These are phyloP conservation scores for Wallemia ichthyophaga DNA, from an alignment of 1,284 basidiomycete genomes.

Conservation along the genomic window DNA sequence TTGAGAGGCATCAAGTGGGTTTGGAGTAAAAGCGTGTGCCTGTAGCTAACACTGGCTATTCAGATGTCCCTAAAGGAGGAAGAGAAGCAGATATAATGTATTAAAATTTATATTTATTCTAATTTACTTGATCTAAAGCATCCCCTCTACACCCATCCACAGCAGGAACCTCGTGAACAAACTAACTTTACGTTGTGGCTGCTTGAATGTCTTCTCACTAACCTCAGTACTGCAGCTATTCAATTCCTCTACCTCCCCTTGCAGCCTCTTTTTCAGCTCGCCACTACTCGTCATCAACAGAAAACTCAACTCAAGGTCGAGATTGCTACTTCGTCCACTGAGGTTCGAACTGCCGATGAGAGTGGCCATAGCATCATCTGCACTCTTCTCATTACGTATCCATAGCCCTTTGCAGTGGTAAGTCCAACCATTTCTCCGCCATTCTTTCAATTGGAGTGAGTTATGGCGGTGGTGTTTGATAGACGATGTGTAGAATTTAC, in stretches of 20 bases:
- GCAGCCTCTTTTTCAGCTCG: conserved; percentile 16
- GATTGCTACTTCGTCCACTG: conserved; percentile 60
- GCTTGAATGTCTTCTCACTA: conserved; percentile 18
- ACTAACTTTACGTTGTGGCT: conserved; percentile 31
- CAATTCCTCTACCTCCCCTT: conserved; percentile 19
- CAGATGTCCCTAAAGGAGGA: too few species aligned
- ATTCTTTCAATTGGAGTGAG: conserved; percentile 40
- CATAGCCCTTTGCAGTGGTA: conserved; percentile 80
- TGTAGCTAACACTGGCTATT: too few species aligned
- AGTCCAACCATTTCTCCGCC: conserved; percentile 77
- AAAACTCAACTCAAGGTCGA: conserved; percentile 81
- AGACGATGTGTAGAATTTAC: conserved; percentile 38
- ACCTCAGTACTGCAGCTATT: conserved; percentile 18
- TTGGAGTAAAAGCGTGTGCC: too few species aligned
- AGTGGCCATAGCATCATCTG: conserved; percentile 31
- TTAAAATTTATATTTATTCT: too few species aligned
- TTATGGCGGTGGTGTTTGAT: background rate
- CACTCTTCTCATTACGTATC: background rate
- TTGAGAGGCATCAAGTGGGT: background rate
- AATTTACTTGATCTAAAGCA: conserved; percentile 1
- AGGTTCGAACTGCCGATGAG: conserved; percentile 90
- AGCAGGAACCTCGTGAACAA: conserved; percentile 36
- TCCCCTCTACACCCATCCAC: conserved; percentile 12
- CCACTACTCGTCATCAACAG: conserved; percentile 37
- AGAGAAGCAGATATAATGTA: too few species aligned